Base-by-base conservation (phyloP, 768 basidiomycete genomes). In the Sarcodon aspratus region DNA sequence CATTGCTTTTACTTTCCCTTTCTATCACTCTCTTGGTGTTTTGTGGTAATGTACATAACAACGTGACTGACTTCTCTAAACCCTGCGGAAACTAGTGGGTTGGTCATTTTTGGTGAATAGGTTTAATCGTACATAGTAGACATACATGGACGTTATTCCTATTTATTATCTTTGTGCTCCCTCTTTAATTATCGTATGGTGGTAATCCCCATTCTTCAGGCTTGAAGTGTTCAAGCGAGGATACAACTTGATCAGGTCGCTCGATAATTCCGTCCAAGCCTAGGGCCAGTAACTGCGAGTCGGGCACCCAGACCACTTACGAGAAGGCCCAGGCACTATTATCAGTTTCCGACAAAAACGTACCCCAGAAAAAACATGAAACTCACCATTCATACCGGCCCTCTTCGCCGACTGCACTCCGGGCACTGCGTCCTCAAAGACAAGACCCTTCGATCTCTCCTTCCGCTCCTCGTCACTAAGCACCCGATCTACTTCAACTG, bases 191-290 rank as follows among this genome's bases (percentile, higher is more conserved):
- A 36, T 57, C 56, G 58, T 83, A 91, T 9, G 85, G 74, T 15
- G 89, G 89, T 31, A 92, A 67, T 2, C 87, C 90, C 86, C 87
- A 93, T 37, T 82, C 69, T 53, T 87, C 82, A 1, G 89, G 88
- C n/a, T 69, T 67, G 54, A 94, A 92, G 6, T 82, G 74, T 52
- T 82, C 79, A 11, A 93, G 59, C 5, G 84, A 80, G 38, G 56
- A 59, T 6, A 91, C 59, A 1, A 71, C 72, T 56, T 77, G 71
- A 55, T 89, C 80, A 9, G 84, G 72, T 55, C 57, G 63, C 61
- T 80, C 73, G n/a, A 64, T 56, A 9, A 68, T 73, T 1, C 49
- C 46, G 6, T 38, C 47, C 44, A 47, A 66, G 50, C 55, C 74
- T 65, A 63, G 35, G 0, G 58, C 43, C 34, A 82, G 61, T 6